These are phyloP conservation scores for Coemansia guatemalensis DNA, from an alignment of 192 early-diverging fungal species.

Conservation along the genomic window DNA sequence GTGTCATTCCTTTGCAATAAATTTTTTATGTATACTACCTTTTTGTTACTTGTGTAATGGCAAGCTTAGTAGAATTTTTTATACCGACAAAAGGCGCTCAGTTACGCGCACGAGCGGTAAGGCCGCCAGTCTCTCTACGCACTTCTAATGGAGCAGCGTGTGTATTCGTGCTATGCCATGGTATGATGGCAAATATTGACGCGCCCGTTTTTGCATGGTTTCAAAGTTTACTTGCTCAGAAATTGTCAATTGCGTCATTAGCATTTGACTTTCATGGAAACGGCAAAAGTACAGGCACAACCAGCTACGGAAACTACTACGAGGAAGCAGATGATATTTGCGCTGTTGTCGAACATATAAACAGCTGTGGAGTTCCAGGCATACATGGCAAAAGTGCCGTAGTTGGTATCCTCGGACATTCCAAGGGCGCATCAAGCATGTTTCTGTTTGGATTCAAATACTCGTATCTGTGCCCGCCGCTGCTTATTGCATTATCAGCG, in stretches of 20 bases:
- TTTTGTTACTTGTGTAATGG: background rate
- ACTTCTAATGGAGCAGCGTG: background rate
- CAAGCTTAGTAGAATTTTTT: slow-evolving; percentile 11
- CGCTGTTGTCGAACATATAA: slow-evolving; percentile 35
- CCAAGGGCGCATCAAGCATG: slow-evolving; percentile 56
- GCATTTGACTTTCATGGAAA: slow-evolving; percentile 61
- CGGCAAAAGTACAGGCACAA: slow-evolving; percentile 56
- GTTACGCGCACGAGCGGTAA: slow-evolving; percentile 21
- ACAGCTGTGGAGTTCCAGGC: slow-evolving; percentile 5
- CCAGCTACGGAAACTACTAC: slow-evolving; percentile 57
- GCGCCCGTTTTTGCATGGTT: slow-evolving; percentile 30
- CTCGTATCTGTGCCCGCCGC: slow-evolving; percentile 31
- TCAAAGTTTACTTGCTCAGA: slow-evolving; percentile 6
- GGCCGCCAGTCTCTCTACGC: slow-evolving; percentile 1
- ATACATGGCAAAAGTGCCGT: slow-evolving; percentile 10
- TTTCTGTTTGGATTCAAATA: slow-evolving; percentile 55
- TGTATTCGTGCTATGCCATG: slow-evolving; percentile 58
- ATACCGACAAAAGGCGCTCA: slow-evolving; percentile 1
- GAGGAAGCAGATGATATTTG: slow-evolving; percentile 54
- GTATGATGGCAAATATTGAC: slow-evolving; percentile 53
- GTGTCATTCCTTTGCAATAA: background rate
- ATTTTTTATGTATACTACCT: background rate
- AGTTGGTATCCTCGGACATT: slow-evolving; percentile 52
- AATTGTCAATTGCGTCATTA: slow-evolving; percentile 30
- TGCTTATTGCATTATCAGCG: slow-evolving; percentile 52